Conservation (phyloP, 352 stramenopile species). For the Pythium insidiosum region DNA sequence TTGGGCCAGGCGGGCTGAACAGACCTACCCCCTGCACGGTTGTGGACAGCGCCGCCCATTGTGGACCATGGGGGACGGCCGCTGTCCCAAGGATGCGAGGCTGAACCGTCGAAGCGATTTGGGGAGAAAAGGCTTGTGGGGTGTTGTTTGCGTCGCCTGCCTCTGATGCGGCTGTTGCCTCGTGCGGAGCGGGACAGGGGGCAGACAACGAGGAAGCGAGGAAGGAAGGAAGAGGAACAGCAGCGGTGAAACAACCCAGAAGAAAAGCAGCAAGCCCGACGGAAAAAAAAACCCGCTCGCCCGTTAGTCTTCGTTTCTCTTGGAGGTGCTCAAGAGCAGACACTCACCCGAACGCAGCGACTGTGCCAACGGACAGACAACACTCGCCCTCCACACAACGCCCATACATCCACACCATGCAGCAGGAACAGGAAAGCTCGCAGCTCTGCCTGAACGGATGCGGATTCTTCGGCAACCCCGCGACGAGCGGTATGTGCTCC, state of each 20-base stretch:
- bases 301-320: slow-evolving; percentile 62
- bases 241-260: slow-evolving; percentile 1
- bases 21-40: slow-evolving; percentile 2
- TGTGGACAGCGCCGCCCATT: no score
- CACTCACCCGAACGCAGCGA: no score
- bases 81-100: slow-evolving; percentile 6
- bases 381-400: background rate
- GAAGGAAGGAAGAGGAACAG: no score
- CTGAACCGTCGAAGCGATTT: slow-evolving; percentile 5
- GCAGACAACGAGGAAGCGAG: background rate
- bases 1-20: slow-evolving; percentile 2
- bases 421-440: slow-evolving; percentile 74
- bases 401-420: slow-evolving; percentile 29
- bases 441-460: slow-evolving; percentile 68
- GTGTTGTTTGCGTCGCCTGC: no score
- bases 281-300: slow-evolving; percentile 9
- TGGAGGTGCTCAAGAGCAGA: slow-evolving; percentile 27
- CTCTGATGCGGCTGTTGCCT: background rate
- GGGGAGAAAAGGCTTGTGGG: slow-evolving; percentile 13
- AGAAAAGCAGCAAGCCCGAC: slow-evolving; percentile 6
- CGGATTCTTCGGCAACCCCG: slow-evolving; percentile 67
- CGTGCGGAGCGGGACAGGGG: slow-evolving; percentile 1
- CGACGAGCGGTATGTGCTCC: slow-evolving; percentile 73
- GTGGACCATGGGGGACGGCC: slow-evolving; percentile 6
- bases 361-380: background rate